phyloP scores from a whole-genome alignment of 352 stramenopile species.

The Halophytophthora polymorphica region DNA sequence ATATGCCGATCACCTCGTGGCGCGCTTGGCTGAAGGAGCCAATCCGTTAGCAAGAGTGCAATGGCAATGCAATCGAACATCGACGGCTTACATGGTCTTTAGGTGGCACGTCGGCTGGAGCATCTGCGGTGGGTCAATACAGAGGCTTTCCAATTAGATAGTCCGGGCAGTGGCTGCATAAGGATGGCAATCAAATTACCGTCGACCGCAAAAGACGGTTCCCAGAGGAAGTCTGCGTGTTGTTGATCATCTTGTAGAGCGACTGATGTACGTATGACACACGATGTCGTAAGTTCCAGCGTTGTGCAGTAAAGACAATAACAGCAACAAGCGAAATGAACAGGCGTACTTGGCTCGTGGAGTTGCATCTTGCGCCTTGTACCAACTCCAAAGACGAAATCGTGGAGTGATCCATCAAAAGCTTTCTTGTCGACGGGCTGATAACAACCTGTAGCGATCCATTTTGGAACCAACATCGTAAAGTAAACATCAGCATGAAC shows the following conservation, averaged over 20 bases:
- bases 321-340: not conserved
- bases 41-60: conserved; percentile 2
- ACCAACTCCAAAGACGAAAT: conserved; percentile 72
- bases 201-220: conserved; percentile 76
- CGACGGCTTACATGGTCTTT: conserved; percentile 65
- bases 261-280: conserved; percentile 31
- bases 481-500: not conserved
- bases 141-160: not conserved
- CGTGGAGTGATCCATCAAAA: conserved; percentile 85
- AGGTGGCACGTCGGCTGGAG: conserved; percentile 71
- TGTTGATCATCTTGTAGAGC: conserved; percentile 75
- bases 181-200: conserved; percentile 21
- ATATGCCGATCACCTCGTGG: conserved; percentile 68
- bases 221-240: conserved; percentile 70
- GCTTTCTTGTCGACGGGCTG: conserved; percentile 64
- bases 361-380: conserved; percentile 50
- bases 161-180: not conserved
- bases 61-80: not conserved
- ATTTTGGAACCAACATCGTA: not conserved
- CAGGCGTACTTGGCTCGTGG: conserved; percentile 42
- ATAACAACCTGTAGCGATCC: conserved; percentile 52
- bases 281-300: not conserved
- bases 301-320: not conserved
- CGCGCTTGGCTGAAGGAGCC: conserved; percentile 42
- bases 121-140: conserved; percentile 45